Base-by-base conservation (phyloP, 2,329 filamentous ascomycete species). In the Ophiostoma quercus region DNA sequence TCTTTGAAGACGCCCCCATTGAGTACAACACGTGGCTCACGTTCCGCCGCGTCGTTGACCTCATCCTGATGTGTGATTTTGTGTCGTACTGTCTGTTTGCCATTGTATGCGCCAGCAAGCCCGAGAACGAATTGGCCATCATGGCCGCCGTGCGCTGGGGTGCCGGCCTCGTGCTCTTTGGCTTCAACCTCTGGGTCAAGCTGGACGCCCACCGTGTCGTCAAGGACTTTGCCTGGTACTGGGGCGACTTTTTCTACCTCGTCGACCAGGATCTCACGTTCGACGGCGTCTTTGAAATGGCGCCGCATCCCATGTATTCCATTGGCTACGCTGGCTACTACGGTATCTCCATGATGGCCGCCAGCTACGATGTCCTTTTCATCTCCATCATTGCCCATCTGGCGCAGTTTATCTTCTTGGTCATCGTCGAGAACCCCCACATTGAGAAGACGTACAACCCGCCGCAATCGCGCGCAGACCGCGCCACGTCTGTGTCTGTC, bases 1-100 rank as follows among this genome's bases (percentile, higher is more conserved):
- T 89, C 73, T 97, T 99, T 77, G 94, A 96, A 75, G 87, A 91
- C 75, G 94, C 94, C 0, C 95, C 95, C 19, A 84, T 98, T 79
- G 95, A 99, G 85, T 99, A 98, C 86, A 99, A 99, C 82, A 97
- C 95, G 60, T 99, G 95, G 95, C 86, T 99, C 70, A 88, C 97
- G 74, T 99, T 99, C 82, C 90, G 95, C 75, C 90, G 95, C 75
- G 87, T 98, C 41, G 95, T 98, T 77, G 95, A 99, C 82, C 82
- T 99, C 78, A 97, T 98, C 78, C 84, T 99, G 77, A 97, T 99
- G 93, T 97, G 94, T 84, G 95, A 99, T 82, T 99, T 99, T 79
- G 89, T 91, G 73, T 97, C 94, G 67, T 99, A 98, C 84, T 95
- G 92, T 79, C 87, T 97, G 71, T 99, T 98, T 82, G 94, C 95